phyloP scores from a whole-genome alignment of 306 rosid species.

The Trifolium fragiferum region DNA sequence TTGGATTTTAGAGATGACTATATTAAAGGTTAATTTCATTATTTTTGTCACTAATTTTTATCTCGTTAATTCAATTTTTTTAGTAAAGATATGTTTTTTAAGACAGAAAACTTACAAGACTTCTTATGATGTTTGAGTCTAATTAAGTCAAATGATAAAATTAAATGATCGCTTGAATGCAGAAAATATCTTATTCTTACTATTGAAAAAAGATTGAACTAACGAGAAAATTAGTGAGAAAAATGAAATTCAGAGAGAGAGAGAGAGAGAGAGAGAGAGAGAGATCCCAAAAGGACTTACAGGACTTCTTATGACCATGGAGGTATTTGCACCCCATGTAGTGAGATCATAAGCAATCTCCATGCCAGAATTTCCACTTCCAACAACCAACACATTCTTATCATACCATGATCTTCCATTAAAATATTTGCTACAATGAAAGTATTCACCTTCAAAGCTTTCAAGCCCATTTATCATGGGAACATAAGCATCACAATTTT shows the following conservation, averaged over 20 bases:
- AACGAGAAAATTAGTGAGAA: too few species aligned
- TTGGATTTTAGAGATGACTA: not conserved
- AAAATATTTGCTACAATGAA: conserved; percentile 56
- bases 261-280: not conserved
- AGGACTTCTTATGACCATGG: conserved; percentile 58
- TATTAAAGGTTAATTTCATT: not conserved
- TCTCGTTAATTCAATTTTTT: too few species aligned
- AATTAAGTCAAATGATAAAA: too few species aligned
- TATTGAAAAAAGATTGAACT: too few species aligned
- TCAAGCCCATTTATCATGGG: conserved; percentile 53
- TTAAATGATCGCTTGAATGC: too few species aligned
- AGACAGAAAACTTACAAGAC: too few species aligned
- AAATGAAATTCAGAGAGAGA: not conserved
- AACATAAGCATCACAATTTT: conserved; percentile 53
- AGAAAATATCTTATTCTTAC: too few species aligned
- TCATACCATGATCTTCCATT: conserved; percentile 55
- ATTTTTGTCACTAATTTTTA: not conserved
- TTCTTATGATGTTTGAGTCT: too few species aligned
- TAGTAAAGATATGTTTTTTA: too few species aligned
- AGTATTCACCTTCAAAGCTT: conserved; percentile 47
- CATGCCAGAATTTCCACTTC: conserved; percentile 78
- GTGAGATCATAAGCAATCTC: conserved; percentile 73
- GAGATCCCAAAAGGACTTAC: conserved; percentile 45
- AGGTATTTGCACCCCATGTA: conserved; percentile 62
- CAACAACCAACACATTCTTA: conserved; percentile 71